A percentile compares a stretch with the other conserved stretches of the same genome.
These are phyloP conservation scores for Penicillium sp. DNA, from an alignment of 2,329 filamentous ascomycete species.

Conservation along the genomic window DNA sequence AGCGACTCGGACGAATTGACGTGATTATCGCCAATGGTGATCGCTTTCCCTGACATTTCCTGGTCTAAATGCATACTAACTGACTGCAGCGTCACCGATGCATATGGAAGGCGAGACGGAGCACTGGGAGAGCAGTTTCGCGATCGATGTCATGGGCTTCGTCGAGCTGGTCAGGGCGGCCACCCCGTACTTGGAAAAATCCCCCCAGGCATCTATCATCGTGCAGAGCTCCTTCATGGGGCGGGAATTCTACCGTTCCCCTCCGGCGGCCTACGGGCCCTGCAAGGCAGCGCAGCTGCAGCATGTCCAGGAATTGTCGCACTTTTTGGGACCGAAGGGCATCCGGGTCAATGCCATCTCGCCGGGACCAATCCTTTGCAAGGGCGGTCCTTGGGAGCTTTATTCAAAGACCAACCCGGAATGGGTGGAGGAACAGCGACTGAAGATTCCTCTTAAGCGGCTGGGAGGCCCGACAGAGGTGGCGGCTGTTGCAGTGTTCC, in stretches of 20 bases:
- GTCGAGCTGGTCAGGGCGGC: not conserved
- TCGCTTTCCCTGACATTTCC: not conserved
- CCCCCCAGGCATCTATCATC: not conserved
- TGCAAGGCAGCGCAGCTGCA: constrained; percentile 25
- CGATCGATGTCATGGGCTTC: not conserved
- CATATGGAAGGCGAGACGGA: not conserved
- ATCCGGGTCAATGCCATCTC: not conserved
- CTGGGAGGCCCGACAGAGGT: not conserved
- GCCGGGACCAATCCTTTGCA: not conserved
- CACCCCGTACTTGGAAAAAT: not conserved
- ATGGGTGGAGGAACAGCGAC: not conserved
- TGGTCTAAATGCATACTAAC: not conserved
- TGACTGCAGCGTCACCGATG: not conserved
- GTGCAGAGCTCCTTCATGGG: constrained; percentile 36
- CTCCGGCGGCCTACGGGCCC: constrained; percentile 22
- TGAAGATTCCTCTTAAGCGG: not conserved
- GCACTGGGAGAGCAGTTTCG: not conserved
- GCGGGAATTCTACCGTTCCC: constrained; percentile 22
- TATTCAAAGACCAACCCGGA: not conserved
- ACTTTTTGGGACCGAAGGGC: not conserved
- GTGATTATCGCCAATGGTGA: not conserved
- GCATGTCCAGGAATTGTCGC: constrained; percentile 22
- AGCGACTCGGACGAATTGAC: not conserved
- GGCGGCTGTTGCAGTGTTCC: not conserved
- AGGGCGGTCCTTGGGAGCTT: not conserved